phyloP scores from a whole-genome alignment of 164 flowering plant species.

The Berberis vulgaris region DNA sequence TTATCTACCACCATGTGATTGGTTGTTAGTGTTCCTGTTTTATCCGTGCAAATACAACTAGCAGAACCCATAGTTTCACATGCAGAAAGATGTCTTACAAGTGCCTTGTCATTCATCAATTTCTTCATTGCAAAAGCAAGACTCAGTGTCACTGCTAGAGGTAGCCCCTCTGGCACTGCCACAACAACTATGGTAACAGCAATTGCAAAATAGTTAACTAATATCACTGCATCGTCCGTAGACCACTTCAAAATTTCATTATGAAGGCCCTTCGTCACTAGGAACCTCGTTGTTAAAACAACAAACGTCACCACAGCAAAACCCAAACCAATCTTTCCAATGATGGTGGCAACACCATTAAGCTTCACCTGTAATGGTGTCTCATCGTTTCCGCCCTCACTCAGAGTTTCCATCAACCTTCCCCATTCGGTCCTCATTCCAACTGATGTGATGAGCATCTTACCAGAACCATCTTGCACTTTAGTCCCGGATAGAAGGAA shows the following conservation, averaged over 20 bases:
- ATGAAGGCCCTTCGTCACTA: slow-evolving; percentile 3
- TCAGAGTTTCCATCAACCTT: slow-evolving; percentile 11
- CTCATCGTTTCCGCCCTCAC: slow-evolving; percentile 9
- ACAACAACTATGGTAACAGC: slow-evolving; percentile 10
- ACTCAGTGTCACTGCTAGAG: slow-evolving; percentile 9
- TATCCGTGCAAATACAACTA: slow-evolving; percentile 9
- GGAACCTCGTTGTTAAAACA: slow-evolving; percentile 3
- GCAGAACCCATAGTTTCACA: slow-evolving; percentile 13
- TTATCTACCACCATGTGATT: slow-evolving; percentile 10
- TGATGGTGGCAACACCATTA: slow-evolving; percentile 10
- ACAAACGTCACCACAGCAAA: slow-evolving; percentile 7
- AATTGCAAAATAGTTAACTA: slow-evolving; percentile 6
- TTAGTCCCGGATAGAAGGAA: slow-evolving; percentile 9
- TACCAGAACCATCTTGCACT: slow-evolving; percentile 10
- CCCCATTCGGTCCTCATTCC: slow-evolving; percentile 13
- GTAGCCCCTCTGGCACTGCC: slow-evolving; percentile 11
- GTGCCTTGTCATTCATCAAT: slow-evolving; percentile 9
- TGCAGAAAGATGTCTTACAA: slow-evolving; percentile 8
- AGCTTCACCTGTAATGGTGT: slow-evolving; percentile 11
- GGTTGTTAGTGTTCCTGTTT: slow-evolving; percentile 9
- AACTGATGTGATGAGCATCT: slow-evolving; percentile 8
- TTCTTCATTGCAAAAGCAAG: slow-evolving; percentile 12
- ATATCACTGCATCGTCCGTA: slow-evolving; percentile 4
- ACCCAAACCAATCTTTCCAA: slow-evolving; percentile 11
- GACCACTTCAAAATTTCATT: slow-evolving; percentile 6